Conservation (phyloP, 73 alveolate genomes). For the Paramecium biaurelia region DNA sequence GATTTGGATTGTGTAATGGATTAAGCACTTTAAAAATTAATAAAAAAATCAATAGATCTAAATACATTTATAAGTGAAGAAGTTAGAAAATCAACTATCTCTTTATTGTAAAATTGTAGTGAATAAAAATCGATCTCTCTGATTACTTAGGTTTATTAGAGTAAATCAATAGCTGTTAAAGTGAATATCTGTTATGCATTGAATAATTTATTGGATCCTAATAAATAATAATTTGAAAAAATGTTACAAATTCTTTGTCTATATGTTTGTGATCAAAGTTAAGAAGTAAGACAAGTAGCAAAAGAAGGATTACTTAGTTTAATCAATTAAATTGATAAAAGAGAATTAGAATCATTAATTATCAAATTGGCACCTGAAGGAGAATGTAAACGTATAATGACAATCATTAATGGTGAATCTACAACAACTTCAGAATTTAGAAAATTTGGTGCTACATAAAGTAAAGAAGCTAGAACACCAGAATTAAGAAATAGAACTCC, state of each 20-base stretch:
- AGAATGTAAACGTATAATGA: background rate
- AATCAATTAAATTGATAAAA: background rate
- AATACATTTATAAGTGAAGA: constrained; percentile 59
- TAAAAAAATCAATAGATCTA: constrained; percentile 49
- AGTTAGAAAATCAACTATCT: constrained; percentile 20
- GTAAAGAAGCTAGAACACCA: constrained; percentile 3
- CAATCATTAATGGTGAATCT: constrained; percentile 6
- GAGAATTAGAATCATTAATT: background rate
- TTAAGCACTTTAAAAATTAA: constrained; percentile 15
- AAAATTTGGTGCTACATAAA: background rate
- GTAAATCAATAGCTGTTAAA: constrained; percentile 49
- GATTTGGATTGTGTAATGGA: constrained; percentile 51
- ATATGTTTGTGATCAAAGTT: constrained; percentile 13
- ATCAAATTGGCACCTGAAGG: background rate
- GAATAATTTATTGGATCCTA: background rate
- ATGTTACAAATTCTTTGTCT: background rate
- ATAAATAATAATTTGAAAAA: background rate
- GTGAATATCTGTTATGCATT: constrained; percentile 27
- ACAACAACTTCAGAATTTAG: background rate
- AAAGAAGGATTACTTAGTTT: constrained; percentile 27
- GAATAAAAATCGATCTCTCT: constrained; percentile 40
- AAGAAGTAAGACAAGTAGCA: constrained; percentile 26
- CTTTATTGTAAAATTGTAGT: constrained; percentile 30
- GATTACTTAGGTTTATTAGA: constrained; percentile 2
- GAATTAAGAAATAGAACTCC: constrained; percentile 36